These are phyloP conservation scores for Aspergillus bombycis DNA, from an alignment of 2,329 filamentous ascomycete species.

Conservation along the genomic window DNA sequence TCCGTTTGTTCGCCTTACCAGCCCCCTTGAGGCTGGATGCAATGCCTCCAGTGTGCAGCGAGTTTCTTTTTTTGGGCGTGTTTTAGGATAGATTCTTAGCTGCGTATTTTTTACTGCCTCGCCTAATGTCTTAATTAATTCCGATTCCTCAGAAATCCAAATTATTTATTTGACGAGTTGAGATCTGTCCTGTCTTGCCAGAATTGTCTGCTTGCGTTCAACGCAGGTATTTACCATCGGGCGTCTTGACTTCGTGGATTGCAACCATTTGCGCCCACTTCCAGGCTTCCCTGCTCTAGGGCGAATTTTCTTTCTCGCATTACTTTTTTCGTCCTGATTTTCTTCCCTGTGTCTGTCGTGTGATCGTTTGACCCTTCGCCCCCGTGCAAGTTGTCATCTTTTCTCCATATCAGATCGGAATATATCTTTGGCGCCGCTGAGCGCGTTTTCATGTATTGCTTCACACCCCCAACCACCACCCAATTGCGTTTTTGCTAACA, in stretches of 20 bases:
- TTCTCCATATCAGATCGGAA: conserved; percentile 30
- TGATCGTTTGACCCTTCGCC: conserved; percentile 22
- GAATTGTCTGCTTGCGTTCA: conserved; percentile 33
- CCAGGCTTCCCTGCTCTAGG: conserved; percentile 19
- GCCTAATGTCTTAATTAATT: conserved; percentile 16
- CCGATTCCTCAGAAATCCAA: conserved; percentile 21
- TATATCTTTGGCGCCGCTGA: conserved; percentile 36
- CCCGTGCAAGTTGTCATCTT: conserved; percentile 17
- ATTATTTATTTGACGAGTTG: conserved; percentile 22
- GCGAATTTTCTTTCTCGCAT: conserved; percentile 20
- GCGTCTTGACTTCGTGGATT: conserved; percentile 36
- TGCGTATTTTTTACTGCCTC: conserved; percentile 17
- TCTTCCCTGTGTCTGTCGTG: conserved; percentile 17
- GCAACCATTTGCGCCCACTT: conserved; percentile 35
- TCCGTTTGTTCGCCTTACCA: conserved; percentile 26
- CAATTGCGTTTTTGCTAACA: conserved; percentile 34
- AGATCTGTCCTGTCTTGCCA: conserved; percentile 28
- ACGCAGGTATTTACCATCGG: conserved; percentile 21
- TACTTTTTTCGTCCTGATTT: conserved; percentile 27
- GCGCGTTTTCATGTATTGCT: conserved; percentile 35
- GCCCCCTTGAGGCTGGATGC: conserved; percentile 24
- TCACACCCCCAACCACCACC: conserved; percentile 28
- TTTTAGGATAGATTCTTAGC: conserved; percentile 24
- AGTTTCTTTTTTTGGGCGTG: conserved; percentile 19
- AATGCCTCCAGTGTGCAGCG: conserved; percentile 19